Conservation (phyloP, 352 stramenopile genomes). For the Globisporangium acanthophoron region DNA sequence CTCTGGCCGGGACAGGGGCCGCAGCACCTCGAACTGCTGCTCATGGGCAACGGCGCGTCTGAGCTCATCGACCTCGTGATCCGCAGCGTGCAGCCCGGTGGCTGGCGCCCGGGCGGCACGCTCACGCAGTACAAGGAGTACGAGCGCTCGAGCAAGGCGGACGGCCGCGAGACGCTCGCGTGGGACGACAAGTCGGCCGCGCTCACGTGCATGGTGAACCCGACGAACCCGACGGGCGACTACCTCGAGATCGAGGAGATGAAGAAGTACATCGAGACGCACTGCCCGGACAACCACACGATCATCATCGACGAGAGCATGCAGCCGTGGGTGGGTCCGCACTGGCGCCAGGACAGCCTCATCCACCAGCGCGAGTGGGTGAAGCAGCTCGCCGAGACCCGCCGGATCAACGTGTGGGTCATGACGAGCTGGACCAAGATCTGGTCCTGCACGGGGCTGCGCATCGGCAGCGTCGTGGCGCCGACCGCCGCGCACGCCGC, state of each 20-base stretch:
- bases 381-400: constrained; percentile 57
- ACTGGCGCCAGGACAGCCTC: constrained; percentile 83
- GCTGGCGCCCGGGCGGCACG: constrained; percentile 69
- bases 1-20: constrained; percentile 63
- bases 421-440: constrained; percentile 93
- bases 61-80: constrained; percentile 89
- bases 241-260: constrained; percentile 79
- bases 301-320: constrained; percentile 91
- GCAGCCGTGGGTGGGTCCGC: constrained; percentile 84
- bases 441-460: constrained; percentile 88
- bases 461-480: constrained; percentile 85
- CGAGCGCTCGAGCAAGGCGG: constrained; percentile 77
- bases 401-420: constrained; percentile 86
- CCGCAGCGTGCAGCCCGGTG: constrained; percentile 64
- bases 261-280: constrained; percentile 84
- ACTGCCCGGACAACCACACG: constrained; percentile 82
- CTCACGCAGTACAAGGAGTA: constrained; percentile 87
- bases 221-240: constrained; percentile 88
- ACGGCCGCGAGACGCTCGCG: constrained; percentile 69
- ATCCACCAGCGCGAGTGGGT: constrained; percentile 86
- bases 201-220: constrained; percentile 87
- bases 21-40: constrained; percentile 56
- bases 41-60: constrained; percentile 81
- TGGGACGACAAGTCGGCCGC: constrained; percentile 67
- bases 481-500: constrained; percentile 70